Evolutionary conservation across 1,284 basidiomycete genomes (phyloP).

Genomic region (Irpex sp.): DNA sequence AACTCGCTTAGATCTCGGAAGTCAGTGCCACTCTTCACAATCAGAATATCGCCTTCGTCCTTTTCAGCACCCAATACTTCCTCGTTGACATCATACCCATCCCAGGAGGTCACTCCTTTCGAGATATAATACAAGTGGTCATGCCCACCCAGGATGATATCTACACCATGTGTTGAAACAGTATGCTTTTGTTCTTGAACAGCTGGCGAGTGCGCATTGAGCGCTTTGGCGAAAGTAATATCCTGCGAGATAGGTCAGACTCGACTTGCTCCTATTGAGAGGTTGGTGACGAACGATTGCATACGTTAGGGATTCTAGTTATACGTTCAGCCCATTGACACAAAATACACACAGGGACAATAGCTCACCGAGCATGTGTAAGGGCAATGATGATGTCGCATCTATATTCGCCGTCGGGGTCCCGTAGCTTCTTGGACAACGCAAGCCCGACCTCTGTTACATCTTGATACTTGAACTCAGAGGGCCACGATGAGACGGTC

Average conservation of each 20-base stretch:
- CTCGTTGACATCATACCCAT: conserved; percentile 58
- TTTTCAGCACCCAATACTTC: conserved; percentile 68
- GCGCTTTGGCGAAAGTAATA: conserved; percentile 59
- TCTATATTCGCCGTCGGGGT: conserved; percentile 62
- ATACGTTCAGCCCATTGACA: neutral
- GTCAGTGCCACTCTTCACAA: conserved; percentile 88
- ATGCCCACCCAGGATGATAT: conserved; percentile 86
- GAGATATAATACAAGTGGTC: conserved; percentile 88
- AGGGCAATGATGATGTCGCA: conserved; percentile 82
- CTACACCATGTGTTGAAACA: conserved; percentile 68
- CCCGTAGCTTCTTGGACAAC: conserved; percentile 69
- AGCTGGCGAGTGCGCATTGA: conserved; percentile 57
- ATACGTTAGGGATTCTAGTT: conserved; percentile 28
- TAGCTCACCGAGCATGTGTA: conserved; percentile 65
- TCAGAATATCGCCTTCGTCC: conserved; percentile 69
- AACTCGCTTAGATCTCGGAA: conserved; percentile 86
- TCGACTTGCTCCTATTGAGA: neutral
- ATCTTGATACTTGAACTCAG: conserved; percentile 64
- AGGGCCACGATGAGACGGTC: conserved; percentile 81
- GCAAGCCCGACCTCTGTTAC: conserved; percentile 64
- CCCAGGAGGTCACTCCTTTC: conserved; percentile 67
- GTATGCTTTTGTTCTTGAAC: conserved; percentile 44
- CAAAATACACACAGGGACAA: neutral
- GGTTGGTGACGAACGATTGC: neutral
- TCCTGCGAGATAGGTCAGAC: conserved; percentile 52